Conservation (phyloP, 768 basidiomycete genomes). For the Suillus americanus region DNA sequence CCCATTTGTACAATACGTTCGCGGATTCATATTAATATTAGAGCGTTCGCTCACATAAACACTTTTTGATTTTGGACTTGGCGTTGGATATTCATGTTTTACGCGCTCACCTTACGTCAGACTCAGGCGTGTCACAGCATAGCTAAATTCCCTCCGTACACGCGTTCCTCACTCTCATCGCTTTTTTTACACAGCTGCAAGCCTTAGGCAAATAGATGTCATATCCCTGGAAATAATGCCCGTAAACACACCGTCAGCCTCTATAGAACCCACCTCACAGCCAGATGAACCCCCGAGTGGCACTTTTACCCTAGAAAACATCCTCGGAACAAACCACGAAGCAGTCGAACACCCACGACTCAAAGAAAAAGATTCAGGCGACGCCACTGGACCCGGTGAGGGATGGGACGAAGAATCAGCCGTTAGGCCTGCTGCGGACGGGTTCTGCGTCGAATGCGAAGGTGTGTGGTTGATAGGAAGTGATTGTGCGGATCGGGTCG, state of each 20-base stretch:
- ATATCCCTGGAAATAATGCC: constrained; percentile 18
- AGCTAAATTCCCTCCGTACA: constrained; percentile 9
- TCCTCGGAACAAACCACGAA: constrained; percentile 65
- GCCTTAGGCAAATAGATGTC: constrained; percentile 10
- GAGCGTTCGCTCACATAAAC: neutral
- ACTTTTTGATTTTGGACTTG: neutral
- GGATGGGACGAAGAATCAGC: constrained; percentile 71
- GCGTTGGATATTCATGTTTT: constrained; percentile 5
- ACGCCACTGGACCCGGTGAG: constrained; percentile 36
- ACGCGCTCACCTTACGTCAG: constrained; percentile 26
- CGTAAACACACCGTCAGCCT: constrained; percentile 17
- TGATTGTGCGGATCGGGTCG: neutral
- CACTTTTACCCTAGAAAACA: constrained; percentile 65
- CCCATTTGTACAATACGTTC: constrained; percentile 9
- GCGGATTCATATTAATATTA: neutral
- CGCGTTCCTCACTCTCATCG: constrained; percentile 15
- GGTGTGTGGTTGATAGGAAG: constrained; percentile 44
- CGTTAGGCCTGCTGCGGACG: constrained; percentile 49
- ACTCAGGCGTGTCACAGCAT: too few relatives aligned
- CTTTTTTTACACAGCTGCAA: constrained; percentile 4
- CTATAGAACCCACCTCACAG: constrained; percentile 12
- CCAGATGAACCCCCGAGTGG: constrained; percentile 7
- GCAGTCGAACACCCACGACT: constrained; percentile 52
- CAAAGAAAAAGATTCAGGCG: constrained; percentile 32
- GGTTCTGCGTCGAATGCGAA: constrained; percentile 85